These are phyloP conservation scores for Hevea brasiliensis DNA, from an alignment of 345 rosid species.

Conservation along the genomic window DNA sequence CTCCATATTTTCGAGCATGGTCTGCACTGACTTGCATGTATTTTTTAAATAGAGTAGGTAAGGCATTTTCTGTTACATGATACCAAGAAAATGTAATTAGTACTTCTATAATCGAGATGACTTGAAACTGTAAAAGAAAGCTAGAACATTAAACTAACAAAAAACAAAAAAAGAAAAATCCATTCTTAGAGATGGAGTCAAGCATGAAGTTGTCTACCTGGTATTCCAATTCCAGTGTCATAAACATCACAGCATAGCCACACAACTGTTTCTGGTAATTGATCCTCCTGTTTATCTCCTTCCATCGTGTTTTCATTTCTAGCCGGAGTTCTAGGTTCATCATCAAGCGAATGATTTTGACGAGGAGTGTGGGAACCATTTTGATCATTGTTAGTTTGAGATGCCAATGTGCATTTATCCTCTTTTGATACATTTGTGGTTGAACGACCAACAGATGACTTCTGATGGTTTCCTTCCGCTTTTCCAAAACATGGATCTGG, in stretches of 20 bases:
- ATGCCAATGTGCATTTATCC: slow-evolving; percentile 24
- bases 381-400: slow-evolving; percentile 30
- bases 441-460: slow-evolving; percentile 30
- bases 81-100: slow-evolving; percentile 18
- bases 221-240: slow-evolving; percentile 97
- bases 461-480: slow-evolving; percentile 35
- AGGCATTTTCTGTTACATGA: slow-evolving; percentile 67
- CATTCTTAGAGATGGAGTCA: no score
- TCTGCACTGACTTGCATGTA: slow-evolving; percentile 96
- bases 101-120: neutral
- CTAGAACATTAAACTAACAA: neutral
- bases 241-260: slow-evolving; percentile 90
- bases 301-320: slow-evolving; percentile 29
- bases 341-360: slow-evolving; percentile 18
- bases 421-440: slow-evolving; percentile 29
- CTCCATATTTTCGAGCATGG: slow-evolving; percentile 95
- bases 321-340: slow-evolving; percentile 33
- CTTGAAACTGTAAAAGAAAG: neutral
- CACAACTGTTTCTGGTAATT: slow-evolving; percentile 50
- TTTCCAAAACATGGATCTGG: slow-evolving; percentile 58
- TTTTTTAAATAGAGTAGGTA: slow-evolving; percentile 80
- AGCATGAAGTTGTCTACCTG: no score
- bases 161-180: no score
- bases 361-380: slow-evolving; percentile 22
- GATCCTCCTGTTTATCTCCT: slow-evolving; percentile 39